A percentile compares a stretch with the other conserved stretches of the same genome.
phyloP scores from a whole-genome alignment of 192 early-diverging fungal genomes.

The Geosiphon pyriformis region DNA sequence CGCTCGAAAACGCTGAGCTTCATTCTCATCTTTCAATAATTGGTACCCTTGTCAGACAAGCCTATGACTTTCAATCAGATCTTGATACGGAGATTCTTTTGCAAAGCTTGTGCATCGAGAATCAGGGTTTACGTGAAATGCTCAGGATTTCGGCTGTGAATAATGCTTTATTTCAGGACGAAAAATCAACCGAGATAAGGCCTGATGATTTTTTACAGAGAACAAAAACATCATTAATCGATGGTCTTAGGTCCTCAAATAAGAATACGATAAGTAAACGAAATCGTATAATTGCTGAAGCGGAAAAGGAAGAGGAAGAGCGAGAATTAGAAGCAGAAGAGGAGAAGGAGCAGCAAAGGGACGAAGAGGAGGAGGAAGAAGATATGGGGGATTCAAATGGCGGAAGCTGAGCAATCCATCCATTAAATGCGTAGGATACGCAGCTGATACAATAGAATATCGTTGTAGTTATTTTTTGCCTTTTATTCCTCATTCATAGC shows the following conservation, averaged over 20 bases:
- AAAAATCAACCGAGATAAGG: neutral
- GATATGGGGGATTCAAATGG: too few relatives aligned
- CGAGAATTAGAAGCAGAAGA: neutral
- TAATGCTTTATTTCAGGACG: neutral
- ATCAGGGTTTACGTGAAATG: slow-evolving; percentile 26
- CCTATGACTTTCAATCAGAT: slow-evolving; percentile 15
- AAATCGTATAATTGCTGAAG: neutral
- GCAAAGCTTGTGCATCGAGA: slow-evolving; percentile 22
- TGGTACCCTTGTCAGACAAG: slow-evolving; percentile 19
- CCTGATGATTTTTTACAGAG: neutral
- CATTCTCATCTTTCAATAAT: slow-evolving; percentile 10
- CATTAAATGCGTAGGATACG: too few relatives aligned
- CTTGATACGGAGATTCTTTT: slow-evolving; percentile 18
- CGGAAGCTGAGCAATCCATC: too few relatives aligned
- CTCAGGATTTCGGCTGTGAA: neutral
- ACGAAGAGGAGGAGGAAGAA: neutral
- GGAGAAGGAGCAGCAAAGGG: neutral
- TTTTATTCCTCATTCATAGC: too few relatives aligned
- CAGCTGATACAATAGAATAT: too few relatives aligned
- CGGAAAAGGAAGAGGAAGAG: neutral
- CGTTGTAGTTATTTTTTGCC: too few relatives aligned
- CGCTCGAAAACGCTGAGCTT: slow-evolving; percentile 12
- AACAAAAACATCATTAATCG: neutral
- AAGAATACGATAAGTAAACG: neutral
- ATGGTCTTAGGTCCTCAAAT: neutral